phyloP scores from a whole-genome alignment of 345 rosid species.

The Firmiana major region DNA sequence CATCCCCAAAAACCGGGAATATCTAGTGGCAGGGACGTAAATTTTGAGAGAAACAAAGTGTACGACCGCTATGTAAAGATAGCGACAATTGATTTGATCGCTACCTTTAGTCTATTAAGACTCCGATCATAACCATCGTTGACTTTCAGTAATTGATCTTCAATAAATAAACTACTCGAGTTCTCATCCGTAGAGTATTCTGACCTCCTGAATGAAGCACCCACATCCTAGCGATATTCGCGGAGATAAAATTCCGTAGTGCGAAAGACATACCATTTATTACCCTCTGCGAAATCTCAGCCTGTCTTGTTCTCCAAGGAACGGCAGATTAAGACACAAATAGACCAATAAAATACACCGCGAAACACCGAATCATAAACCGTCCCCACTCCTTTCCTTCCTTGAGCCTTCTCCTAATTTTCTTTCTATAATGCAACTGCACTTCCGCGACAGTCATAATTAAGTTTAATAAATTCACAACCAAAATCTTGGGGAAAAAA shows the following conservation, averaged over 20 bases:
- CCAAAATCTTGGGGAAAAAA: neutral
- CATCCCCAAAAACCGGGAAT: neutral
- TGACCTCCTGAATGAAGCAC: neutral
- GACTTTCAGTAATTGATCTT: neutral
- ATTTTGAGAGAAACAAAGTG: neutral
- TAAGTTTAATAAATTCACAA: neutral
- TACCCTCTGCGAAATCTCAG: neutral
- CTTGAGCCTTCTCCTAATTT: neutral
- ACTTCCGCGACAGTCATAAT: no score
- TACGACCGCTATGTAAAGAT: neutral
- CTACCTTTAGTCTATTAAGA: neutral
- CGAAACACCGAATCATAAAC: neutral
- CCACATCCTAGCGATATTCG: neutral
- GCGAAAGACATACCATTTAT: neutral
- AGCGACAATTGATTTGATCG: neutral
- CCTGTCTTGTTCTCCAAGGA: neutral
- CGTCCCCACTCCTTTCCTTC: neutral
- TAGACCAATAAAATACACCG: neutral
- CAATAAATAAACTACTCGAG: neutral
- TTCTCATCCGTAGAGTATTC: neutral
- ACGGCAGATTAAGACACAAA: neutral
- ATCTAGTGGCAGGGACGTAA: neutral
- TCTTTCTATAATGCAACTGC: no score
- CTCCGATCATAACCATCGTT: neutral
- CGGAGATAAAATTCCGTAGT: neutral